Evolutionary conservation across 768 basidiomycete genomes (phyloP).

Genomic region (Russula earlei): DNA sequence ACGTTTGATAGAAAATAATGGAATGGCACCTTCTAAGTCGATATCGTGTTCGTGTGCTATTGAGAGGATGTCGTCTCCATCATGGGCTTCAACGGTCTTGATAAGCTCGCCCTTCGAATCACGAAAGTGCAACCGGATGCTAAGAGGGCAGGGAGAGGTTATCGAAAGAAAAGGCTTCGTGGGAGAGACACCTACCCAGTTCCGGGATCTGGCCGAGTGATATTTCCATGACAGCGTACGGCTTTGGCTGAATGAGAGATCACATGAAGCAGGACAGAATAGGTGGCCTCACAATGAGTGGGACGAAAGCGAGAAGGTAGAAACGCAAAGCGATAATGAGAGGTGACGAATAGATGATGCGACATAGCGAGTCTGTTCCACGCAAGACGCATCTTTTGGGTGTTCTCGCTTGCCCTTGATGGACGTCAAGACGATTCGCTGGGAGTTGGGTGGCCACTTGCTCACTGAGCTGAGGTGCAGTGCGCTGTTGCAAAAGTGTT

Average conservation of each 20-base stretch:
- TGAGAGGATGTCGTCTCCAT: constrained; percentile 86
- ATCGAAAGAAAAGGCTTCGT: too few species aligned
- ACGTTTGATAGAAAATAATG: background rate
- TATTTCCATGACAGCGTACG: constrained; percentile 37
- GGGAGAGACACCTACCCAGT: constrained; percentile 46
- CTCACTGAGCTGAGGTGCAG: too few species aligned
- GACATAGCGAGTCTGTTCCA: constrained; percentile 8
- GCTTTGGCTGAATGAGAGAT: background rate
- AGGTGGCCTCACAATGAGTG: background rate
- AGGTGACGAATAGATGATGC: background rate
- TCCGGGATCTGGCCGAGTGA: constrained; percentile 55
- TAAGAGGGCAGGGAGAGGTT: constrained; percentile 28
- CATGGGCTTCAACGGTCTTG: constrained; percentile 84
- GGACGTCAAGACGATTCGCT: too few species aligned
- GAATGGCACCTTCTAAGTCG: constrained; percentile 74
- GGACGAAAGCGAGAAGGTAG: background rate
- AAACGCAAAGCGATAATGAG: background rate
- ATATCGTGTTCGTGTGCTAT: constrained; percentile 94
- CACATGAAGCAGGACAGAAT: background rate
- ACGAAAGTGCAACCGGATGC: constrained; percentile 84
- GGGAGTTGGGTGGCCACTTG: too few species aligned
- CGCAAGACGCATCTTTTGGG: background rate
- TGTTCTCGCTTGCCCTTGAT: background rate
- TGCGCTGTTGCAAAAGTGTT: too few species aligned
- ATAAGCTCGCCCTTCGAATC: constrained; percentile 78